Conservation (phyloP, 208 protist genomes). For the Crithidia brevicula region DNA sequence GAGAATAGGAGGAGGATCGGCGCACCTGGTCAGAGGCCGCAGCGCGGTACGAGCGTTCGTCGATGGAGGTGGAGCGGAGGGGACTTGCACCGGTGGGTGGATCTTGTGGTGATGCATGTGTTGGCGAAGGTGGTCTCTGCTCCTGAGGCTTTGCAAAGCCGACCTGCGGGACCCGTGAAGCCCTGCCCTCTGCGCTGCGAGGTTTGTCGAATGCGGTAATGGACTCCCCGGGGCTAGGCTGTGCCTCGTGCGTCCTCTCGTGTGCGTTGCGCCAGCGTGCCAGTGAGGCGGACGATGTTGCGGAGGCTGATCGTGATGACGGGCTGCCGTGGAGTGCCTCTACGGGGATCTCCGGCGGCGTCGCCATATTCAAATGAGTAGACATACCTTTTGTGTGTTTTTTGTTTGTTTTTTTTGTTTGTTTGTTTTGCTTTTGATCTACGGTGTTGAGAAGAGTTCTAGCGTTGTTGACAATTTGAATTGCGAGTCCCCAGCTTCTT, state of each 20-base stretch:
- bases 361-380: neutral
- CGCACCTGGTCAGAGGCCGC: neutral
- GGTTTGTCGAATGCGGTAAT: neutral
- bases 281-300: neutral
- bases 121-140: neutral
- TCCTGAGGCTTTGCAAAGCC: neutral
- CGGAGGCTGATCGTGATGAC: neutral
- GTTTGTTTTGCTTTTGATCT: too few relatives aligned
- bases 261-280: neutral
- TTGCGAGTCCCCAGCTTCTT: too few relatives aligned
- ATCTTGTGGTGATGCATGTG: too few relatives aligned
- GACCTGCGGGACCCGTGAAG: neutral
- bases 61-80: neutral
- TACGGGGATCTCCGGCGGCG: neutral
- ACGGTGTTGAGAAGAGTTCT: too few relatives aligned
- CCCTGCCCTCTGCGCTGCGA: neutral
- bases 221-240: neutral
- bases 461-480: too few relatives aligned
- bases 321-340: neutral
- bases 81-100: neutral
- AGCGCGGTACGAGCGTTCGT: constrained; percentile 6
- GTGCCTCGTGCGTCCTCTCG: neutral
- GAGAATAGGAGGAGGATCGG: neutral
- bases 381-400: constrained; percentile 1
- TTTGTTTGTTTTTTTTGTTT: constrained; percentile 4